A percentile compares a stretch with the other conserved stretches of the same genome.
Conservation (phyloP, 495 filamentous ascomycete genomes). For the Parathielavia appendiculata region DNA sequence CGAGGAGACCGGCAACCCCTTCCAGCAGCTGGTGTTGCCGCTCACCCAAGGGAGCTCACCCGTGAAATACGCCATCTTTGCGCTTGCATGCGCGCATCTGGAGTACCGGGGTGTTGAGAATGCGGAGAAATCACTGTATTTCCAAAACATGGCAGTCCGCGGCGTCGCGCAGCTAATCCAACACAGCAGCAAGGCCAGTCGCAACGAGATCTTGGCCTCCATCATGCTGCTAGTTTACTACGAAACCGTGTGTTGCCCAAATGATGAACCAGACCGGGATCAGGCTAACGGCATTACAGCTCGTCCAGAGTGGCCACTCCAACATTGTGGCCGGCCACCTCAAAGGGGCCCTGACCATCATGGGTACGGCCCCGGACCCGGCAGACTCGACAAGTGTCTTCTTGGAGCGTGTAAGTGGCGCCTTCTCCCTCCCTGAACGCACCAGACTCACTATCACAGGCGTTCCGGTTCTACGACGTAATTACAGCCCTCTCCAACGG, state of each 20-base stretch:
- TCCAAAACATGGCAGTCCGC: conserved; percentile 55
- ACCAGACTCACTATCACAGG: conserved; percentile 31
- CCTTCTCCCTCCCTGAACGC: background rate
- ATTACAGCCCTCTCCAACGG: conserved; percentile 59
- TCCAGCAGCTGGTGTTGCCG: conserved; percentile 56
- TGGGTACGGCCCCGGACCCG: conserved; percentile 45
- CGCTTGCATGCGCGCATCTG: conserved; percentile 53
- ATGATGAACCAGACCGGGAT: too few relatives aligned
- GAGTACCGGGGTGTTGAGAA: conserved; percentile 54
- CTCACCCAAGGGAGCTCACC: conserved; percentile 49
- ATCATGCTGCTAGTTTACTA: conserved; percentile 62
- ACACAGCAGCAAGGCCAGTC: conserved; percentile 44
- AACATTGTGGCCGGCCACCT: conserved; percentile 57
- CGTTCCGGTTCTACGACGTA: conserved; percentile 62
- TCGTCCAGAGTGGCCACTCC: conserved; percentile 53
- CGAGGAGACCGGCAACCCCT: conserved; percentile 58
- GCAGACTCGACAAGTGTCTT: conserved; percentile 50
- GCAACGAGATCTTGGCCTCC: conserved; percentile 55
- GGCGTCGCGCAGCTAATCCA: conserved; percentile 54
- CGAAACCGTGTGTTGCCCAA: conserved; percentile 48
- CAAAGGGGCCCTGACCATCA: conserved; percentile 55
- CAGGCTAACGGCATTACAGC: conserved; percentile 31
- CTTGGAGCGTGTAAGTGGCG: conserved; percentile 49
- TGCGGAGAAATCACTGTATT: conserved; percentile 52
- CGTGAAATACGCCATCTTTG: conserved; percentile 55